phyloP scores from a whole-genome alignment of 2,329 filamentous ascomycete genomes.

The Talaromyces verruculosus region DNA sequence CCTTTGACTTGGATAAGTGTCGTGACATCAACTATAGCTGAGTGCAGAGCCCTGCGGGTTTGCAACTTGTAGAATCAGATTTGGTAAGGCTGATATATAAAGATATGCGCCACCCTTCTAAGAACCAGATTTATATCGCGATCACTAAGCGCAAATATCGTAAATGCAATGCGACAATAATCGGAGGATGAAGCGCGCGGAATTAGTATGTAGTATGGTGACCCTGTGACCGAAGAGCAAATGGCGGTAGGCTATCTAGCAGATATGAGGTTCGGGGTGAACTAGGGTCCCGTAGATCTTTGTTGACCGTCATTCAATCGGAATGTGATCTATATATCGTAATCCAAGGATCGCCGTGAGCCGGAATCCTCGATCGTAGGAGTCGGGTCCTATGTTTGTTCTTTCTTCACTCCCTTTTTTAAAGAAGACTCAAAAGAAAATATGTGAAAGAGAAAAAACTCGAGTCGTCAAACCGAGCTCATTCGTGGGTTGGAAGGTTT shows the following conservation, averaged over 20 bases:
- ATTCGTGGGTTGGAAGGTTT: conserved; percentile 15
- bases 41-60: background rate
- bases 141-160: background rate
- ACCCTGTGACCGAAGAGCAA: conserved; percentile 9
- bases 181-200: background rate
- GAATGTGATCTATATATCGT: conserved; percentile 17
- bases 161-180: background rate
- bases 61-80: background rate
- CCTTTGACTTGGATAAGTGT: background rate
- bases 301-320: conserved; percentile 14
- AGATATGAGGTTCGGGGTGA: conserved; percentile 11
- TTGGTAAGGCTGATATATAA: background rate
- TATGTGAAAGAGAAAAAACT: conserved; percentile 17
- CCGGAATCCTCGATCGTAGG: background rate
- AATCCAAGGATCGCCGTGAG: conserved; percentile 8
- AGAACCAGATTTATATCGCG: background rate
- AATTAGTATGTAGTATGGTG: conserved; percentile 2
- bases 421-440: background rate
- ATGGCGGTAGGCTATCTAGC: background rate
- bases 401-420: background rate
- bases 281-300: conserved; percentile 13
- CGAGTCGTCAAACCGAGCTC: conserved; percentile 15
- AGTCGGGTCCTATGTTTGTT: background rate
- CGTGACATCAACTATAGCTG: conserved; percentile 10
- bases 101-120: background rate